Evolutionary conservation across 257 asterid genomes (phyloP), one percentile per base, ranked within the genome.

Genomic region (Verbena officinalis): DNA sequence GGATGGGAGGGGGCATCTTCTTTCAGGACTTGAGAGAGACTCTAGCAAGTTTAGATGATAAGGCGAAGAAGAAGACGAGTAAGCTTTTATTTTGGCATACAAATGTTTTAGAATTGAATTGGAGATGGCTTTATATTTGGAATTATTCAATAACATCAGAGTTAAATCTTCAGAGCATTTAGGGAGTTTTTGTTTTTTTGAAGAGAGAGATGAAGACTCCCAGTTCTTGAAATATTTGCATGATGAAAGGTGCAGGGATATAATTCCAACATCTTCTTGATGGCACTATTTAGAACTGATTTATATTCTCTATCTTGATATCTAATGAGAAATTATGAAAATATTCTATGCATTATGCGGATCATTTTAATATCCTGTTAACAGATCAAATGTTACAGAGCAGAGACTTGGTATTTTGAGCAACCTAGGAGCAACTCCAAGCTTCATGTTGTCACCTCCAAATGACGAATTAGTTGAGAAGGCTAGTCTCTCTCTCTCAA

Each of bases 401-500:
- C 75, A 19, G 73, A 73, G 53, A 56, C 21, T 81, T 53, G 52
- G 55, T 48, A 0, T 63, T 68, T 75, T 84, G 68, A 55, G 74
- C 55, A 22, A 27, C 3, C 38, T 71, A 45, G 93, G 86, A 67
- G 83, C 82, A 69, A 81, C 88, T 19, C 68, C 83, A 43, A 38
- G 67, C 68, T 76, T 33, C 59, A 67, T 77, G 82, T 22, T 71
- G 76, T 22, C 53, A 24, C 89, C 95, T 58, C 93, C 92, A 10
- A 82, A 90, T 74, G 91, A 83, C 27, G 66, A 82, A 7, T 77
- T 90, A 59, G 72, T 88, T 59, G 96, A 86, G 77, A 81, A 84
- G 95, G 99, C 67, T 71, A 78, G 78, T 64, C 36, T 11, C 72
- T 59, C 62, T 70, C 31, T 74, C 62, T 46, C 64, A 11, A 45